Percentiles rank a stretch among this genome's conserved stretches.
These are phyloP conservation scores for Saturnispora gosingensis DNA, from an alignment of 805 yeast species.

Conservation along the genomic window DNA sequence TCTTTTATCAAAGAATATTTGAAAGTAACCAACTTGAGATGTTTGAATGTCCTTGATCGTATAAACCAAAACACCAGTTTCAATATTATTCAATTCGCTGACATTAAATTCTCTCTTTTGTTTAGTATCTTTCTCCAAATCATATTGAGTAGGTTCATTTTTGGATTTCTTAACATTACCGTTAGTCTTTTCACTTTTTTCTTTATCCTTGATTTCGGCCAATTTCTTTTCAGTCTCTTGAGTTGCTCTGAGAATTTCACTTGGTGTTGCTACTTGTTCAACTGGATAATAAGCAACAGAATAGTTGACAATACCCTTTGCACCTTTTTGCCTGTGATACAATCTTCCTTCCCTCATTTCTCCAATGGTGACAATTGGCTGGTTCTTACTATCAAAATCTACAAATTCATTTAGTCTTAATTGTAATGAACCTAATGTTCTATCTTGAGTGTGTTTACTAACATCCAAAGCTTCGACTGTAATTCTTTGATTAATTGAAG, in stretches of 20 bases:
- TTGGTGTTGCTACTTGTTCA: conserved; percentile 67
- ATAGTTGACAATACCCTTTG: conserved; percentile 73
- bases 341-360: conserved; percentile 53
- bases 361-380: conserved; percentile 48
- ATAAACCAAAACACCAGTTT: conserved; percentile 69
- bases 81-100: conserved; percentile 45
- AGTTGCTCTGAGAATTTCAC: conserved; percentile 53
- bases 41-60: conserved; percentile 53
- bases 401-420: conserved; percentile 60
- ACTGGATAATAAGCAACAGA: conserved; percentile 77
- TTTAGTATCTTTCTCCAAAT: conserved; percentile 27
- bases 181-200: conserved; percentile 16
- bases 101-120: conserved; percentile 45
- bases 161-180: conserved; percentile 16
- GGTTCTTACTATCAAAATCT: conserved; percentile 55
- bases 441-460: conserved; percentile 67
- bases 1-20: conserved; percentile 66
- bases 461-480: conserved; percentile 90
- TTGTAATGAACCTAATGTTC: conserved; percentile 78
- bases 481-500: conserved; percentile 73
- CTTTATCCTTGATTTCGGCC: conserved; percentile 24
- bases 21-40: conserved; percentile 54
- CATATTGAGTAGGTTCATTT: conserved; percentile 23
- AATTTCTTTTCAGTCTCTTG: conserved; percentile 22
- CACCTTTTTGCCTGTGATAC: conserved; percentile 60